Percentiles rank a stretch among this genome's conserved stretches.
phyloP scores from a whole-genome alignment of 2,329 filamentous ascomycete genomes.

The Escovopsis sp. region DNA sequence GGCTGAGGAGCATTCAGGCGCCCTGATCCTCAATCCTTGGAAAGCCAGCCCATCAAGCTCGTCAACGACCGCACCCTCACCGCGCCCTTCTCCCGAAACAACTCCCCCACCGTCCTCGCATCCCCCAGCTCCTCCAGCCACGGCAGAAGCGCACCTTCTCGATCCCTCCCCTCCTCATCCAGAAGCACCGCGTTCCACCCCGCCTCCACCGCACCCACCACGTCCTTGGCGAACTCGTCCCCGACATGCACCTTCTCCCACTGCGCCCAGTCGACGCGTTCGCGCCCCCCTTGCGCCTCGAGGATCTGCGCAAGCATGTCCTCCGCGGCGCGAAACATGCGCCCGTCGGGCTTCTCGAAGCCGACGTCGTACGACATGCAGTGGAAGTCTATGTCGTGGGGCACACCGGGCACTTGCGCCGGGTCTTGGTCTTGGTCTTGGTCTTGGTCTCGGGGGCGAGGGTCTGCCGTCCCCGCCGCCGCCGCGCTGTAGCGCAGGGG shows the following conservation, averaged over 20 bases:
- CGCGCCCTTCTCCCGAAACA: slow-evolving; percentile 5
- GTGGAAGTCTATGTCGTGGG: slow-evolving; percentile 35
- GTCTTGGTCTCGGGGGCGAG: too few relatives aligned
- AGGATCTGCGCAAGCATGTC: slow-evolving; percentile 23
- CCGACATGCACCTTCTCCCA: slow-evolving; percentile 37
- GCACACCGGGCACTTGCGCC: slow-evolving; percentile 1
- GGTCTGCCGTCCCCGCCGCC: not conserved
- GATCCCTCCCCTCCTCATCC: not conserved
- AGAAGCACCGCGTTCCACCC: slow-evolving; percentile 13
- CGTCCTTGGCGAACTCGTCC: slow-evolving; percentile 37
- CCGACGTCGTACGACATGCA: slow-evolving; percentile 51
- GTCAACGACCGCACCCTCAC: slow-evolving; percentile 9
- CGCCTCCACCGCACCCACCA: slow-evolving; percentile 25
- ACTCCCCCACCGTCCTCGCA: slow-evolving; percentile 2
- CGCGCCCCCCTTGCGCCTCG: not conserved
- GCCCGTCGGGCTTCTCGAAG: slow-evolving; percentile 39
- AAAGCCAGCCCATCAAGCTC: slow-evolving; percentile 6
- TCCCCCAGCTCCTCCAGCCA: not conserved
- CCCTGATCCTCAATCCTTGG: too few relatives aligned
- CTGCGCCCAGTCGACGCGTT: slow-evolving; percentile 7
- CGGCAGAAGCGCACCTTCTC: too few relatives aligned
- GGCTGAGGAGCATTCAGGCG: too few relatives aligned
- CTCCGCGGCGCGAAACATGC: slow-evolving; percentile 42
- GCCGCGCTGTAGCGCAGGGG: slow-evolving; percentile 16
- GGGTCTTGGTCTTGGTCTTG: too few relatives aligned